A percentile compares a stretch with the other conserved stretches of the same genome.
phyloP scores from a whole-genome alignment of 2,329 filamentous ascomycete species.

The Hypomyces perniciosus region DNA sequence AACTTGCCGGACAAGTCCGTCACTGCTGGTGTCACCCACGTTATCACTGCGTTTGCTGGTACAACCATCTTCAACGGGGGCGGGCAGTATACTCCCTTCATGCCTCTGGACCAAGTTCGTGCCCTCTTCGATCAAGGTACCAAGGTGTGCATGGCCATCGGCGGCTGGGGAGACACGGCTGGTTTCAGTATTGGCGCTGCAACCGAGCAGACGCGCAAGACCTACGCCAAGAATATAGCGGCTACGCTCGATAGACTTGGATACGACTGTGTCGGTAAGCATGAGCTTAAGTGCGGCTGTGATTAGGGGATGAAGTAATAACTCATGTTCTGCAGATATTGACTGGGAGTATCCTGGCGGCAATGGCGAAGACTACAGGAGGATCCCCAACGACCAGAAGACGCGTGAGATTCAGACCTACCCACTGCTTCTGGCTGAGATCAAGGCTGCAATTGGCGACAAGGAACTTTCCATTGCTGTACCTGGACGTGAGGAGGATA shows the following conservation, averaged over 20 bases:
- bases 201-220: slow-evolving; percentile 39
- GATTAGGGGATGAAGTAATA: background rate
- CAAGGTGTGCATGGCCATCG: slow-evolving; percentile 59
- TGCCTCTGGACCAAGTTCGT: slow-evolving; percentile 44
- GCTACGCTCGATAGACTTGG: slow-evolving; percentile 47
- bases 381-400: slow-evolving; percentile 53
- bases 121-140: slow-evolving; percentile 45
- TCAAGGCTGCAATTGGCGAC: slow-evolving; percentile 52
- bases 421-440: slow-evolving; percentile 52
- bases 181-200: slow-evolving; percentile 49
- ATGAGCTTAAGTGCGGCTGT: no score
- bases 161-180: slow-evolving; percentile 57
- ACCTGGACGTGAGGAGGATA: slow-evolving; percentile 56
- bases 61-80: slow-evolving; percentile 42
- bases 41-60: slow-evolving; percentile 49
- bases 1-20: slow-evolving; percentile 30
- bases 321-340: slow-evolving; percentile 40
- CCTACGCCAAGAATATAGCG: slow-evolving; percentile 53
- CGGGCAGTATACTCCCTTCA: slow-evolving; percentile 46
- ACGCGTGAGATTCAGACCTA: slow-evolving; percentile 55
- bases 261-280: slow-evolving; percentile 54
- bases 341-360: slow-evolving; percentile 62
- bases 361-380: slow-evolving; percentile 64
- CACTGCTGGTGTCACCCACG: slow-evolving; percentile 45
- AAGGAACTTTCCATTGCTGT: slow-evolving; percentile 63